These are phyloP conservation scores for Escallonia rubra DNA, from an alignment of 129 eudicot genomes.

Conservation along the genomic window DNA sequence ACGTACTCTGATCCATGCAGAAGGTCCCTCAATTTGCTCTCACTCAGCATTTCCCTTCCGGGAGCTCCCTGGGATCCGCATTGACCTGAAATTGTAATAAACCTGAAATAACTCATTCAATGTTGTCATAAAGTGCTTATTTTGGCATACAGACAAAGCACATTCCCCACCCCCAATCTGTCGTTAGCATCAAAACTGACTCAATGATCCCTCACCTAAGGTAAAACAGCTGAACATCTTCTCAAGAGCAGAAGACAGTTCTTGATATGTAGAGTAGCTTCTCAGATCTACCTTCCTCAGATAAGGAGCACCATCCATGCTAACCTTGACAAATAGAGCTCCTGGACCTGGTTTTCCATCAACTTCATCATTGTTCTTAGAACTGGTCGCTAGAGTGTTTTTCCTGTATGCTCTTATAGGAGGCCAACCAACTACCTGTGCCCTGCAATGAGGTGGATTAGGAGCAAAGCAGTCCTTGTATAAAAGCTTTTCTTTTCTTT, in stretches of 20 bases:
- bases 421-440: constrained; percentile 99
- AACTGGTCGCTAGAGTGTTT: constrained; percentile 65
- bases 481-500: not conserved
- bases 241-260: constrained; percentile 81
- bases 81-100: constrained; percentile 40
- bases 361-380: constrained; percentile 71
- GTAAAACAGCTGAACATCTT: constrained; percentile 93
- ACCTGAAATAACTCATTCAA: not conserved
- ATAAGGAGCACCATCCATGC: constrained; percentile 99
- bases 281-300: constrained; percentile 86
- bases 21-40: constrained; percentile 80
- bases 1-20: constrained; percentile 91
- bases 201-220: constrained; percentile 40
- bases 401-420: constrained; percentile 87
- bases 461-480: constrained; percentile 10
- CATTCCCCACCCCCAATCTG: not conserved
- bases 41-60: constrained; percentile 63
- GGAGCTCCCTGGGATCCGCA: constrained; percentile 73
- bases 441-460: constrained; percentile 39
- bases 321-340: constrained; percentile 76
- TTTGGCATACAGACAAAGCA: not conserved
- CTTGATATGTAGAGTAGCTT: constrained; percentile 62
- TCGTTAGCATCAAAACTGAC: too few relatives aligned
- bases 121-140: not conserved
- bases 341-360: constrained; percentile 66